Base-by-base conservation (phyloP, 805 yeast genomes). In the Candida endomychidarum region DNA sequence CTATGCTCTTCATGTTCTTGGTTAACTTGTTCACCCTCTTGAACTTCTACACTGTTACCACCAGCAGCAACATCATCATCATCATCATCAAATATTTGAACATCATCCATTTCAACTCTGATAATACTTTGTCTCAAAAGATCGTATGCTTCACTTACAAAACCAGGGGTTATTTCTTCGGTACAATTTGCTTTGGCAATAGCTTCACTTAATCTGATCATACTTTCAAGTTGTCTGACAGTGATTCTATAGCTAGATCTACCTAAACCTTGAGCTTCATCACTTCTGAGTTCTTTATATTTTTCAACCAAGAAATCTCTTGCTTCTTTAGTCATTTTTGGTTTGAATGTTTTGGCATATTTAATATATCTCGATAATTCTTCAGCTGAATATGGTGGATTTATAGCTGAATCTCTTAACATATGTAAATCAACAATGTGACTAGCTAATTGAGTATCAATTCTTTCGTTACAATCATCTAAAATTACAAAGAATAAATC, bases 121-220 rank as follows among this genome's bases (percentile, higher is more conserved):
- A 93, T 88, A 46, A 91, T 90, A 26, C 96, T 86, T 63, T 88
- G 95, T 58, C 93, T 80, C 52, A 93, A 71, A 47, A 93, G 68
- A 54, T 85, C 91, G 60, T 85, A 89, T 0, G 99, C 99, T 58
- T 93, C 98, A 2, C 90, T 84, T 32, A 91, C 98, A 60, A 88
- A 86, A 24, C 75, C 74, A 6, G 91, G 86, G 0, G 91, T 80
- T 39, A 89, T 83, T 47, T 81, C 89, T 48, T 86, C 93, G 14
- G 90, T 86, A 64, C 98, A 90, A 62, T 91, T 93, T 19, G 98
- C 97, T 50, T 96, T 76, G 1, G 99, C 98, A 63, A 93, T 90
- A 1, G 96, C 98, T 60, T 93, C 99, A 3, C 93, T 81, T 43
- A 93, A 73, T 57, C 99, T 78, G 50, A 93, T 83, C 89, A 90